A percentile compares a stretch with the other conserved stretches of the same genome.
These are phyloP conservation scores for Saturnispora bothae DNA, from an alignment of 805 yeast species.

Conservation along the genomic window DNA sequence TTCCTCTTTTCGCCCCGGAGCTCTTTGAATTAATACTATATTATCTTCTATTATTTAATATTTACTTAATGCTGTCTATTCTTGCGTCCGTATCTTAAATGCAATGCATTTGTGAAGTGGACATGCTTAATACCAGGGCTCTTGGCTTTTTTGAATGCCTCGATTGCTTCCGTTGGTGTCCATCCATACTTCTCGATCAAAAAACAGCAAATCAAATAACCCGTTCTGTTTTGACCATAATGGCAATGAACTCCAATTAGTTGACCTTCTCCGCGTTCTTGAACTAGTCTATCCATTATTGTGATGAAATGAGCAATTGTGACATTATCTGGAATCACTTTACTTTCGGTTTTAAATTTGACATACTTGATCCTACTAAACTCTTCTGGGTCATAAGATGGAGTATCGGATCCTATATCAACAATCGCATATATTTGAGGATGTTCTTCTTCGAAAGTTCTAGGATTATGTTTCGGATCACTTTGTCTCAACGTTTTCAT, in stretches of 20 bases:
- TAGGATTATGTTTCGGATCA: conserved; percentile 53
- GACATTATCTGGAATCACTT: conserved; percentile 56
- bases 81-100: conserved; percentile 43
- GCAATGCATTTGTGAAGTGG: conserved; percentile 64
- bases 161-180: conserved; percentile 53
- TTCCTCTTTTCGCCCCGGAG: no score
- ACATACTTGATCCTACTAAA: conserved; percentile 46
- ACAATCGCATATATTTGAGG: conserved; percentile 48
- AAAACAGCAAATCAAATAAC: conserved; percentile 61
- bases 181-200: conserved; percentile 50
- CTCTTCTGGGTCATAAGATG: conserved; percentile 57
- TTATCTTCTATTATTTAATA: no score
- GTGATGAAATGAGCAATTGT: conserved; percentile 48
- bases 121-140: conserved; percentile 70
- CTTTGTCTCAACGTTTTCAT: conserved; percentile 67
- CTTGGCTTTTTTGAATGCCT: conserved; percentile 45
- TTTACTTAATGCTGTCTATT: not conserved
- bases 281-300: conserved; percentile 38
- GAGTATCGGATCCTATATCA: conserved; percentile 60
- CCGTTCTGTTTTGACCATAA: conserved; percentile 74
- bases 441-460: conserved; percentile 36
- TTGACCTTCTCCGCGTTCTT: conserved; percentile 20
- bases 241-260: conserved; percentile 66
- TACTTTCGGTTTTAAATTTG: conserved; percentile 70
- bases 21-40: no score